phyloP scores from a whole-genome alignment of 768 basidiomycete species.

The Mycena polygramma region DNA sequence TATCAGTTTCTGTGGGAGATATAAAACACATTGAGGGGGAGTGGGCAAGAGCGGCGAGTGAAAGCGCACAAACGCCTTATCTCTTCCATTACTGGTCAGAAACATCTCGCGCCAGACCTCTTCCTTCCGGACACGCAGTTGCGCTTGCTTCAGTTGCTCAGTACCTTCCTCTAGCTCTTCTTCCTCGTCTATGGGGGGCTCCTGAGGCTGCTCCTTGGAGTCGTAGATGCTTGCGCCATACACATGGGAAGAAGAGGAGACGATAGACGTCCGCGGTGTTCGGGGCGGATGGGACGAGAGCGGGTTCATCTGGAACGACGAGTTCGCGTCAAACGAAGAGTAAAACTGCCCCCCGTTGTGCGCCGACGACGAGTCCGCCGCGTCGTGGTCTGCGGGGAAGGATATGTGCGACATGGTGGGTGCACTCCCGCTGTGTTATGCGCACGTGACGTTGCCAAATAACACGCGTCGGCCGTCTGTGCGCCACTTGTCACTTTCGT shows the following conservation, averaged over 20 bases:
- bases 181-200: conserved; percentile 48
- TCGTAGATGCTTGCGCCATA: conserved; percentile 61
- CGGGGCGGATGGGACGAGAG: conserved; percentile 84
- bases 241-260: conserved; percentile 51
- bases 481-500: conserved; percentile 16
- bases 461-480: conserved; percentile 6
- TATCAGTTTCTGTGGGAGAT: conserved; percentile 76
- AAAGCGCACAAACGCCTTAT: conserved; percentile 84
- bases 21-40: conserved; percentile 22
- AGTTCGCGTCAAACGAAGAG: conserved; percentile 68
- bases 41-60: conserved; percentile 1
- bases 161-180: conserved; percentile 66
- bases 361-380: conserved; percentile 48
- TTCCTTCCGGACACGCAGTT: conserved; percentile 65
- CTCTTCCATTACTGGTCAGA: conserved; percentile 81
- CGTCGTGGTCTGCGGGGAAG: conserved; percentile 62
- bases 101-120: conserved; percentile 88
- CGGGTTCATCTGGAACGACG: conserved; percentile 86
- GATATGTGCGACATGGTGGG: conserved; percentile 73
- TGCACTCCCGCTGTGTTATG: not conserved
- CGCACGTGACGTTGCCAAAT: not conserved
- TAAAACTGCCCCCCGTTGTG: conserved; percentile 64
- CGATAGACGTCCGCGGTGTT: conserved; percentile 71
- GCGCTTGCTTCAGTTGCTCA: conserved; percentile 58
- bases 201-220: conserved; percentile 55